A percentile compares a stretch with the other conserved stretches of the same genome.
Conservation (phyloP, 345 rosid genomes). For the Brassica rapa region DNA sequence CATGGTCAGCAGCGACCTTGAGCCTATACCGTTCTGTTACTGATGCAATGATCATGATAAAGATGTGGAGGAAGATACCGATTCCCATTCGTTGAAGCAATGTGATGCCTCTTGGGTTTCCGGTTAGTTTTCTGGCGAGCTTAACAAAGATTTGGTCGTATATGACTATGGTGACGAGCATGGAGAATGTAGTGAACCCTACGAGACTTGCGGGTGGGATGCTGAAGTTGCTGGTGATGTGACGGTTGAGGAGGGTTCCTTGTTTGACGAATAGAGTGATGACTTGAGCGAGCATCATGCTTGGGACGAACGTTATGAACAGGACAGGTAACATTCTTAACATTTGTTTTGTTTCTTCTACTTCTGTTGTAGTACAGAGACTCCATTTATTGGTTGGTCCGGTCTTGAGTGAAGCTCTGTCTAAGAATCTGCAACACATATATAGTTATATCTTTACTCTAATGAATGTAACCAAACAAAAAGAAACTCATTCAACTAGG, state of each 20-base stretch:
- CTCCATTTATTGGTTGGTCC: constrained; percentile 58
- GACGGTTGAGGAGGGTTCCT: constrained; percentile 50
- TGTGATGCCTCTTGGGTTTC: constrained; percentile 75
- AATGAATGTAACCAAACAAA: background rate
- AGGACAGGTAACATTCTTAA: constrained; percentile 78
- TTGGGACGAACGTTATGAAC: constrained; percentile 75
- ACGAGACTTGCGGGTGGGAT: constrained; percentile 78
- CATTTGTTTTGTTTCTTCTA: constrained; percentile 96
- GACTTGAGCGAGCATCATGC: constrained; percentile 76
- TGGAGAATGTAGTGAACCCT: constrained; percentile 66
- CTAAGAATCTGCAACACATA: constrained; percentile 58
- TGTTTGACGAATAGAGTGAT: constrained; percentile 85
- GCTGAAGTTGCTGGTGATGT: constrained; percentile 45
- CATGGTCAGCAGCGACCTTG: constrained; percentile 47
- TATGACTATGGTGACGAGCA: constrained; percentile 55
- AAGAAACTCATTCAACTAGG: background rate
- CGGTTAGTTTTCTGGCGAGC: constrained; percentile 44
- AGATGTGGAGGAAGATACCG: constrained; percentile 55
- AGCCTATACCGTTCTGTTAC: constrained; percentile 56
- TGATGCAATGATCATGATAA: constrained; percentile 56
- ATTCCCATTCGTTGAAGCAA: constrained; percentile 78
- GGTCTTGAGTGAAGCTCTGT: constrained; percentile 68
- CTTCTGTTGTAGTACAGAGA: constrained; percentile 78
- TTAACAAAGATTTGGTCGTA: constrained; percentile 61
- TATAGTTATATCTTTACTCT: background rate